These are phyloP conservation scores for Prunus dulcis DNA, from an alignment of 306 rosid species.

Conservation along the genomic window DNA sequence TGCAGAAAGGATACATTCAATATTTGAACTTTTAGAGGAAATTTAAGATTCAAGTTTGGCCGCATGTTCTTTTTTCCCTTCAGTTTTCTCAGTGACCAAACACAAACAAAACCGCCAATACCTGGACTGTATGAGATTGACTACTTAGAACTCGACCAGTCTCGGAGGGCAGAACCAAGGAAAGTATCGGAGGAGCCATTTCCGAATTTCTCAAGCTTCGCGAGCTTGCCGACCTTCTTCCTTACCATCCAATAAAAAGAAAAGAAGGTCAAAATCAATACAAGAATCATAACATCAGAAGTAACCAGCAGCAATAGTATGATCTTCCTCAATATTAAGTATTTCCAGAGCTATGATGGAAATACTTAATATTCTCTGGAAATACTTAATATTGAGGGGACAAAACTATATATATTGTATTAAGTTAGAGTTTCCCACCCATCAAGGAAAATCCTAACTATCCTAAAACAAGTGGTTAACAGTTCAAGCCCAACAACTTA, in stretches of 20 bases:
- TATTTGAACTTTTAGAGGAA: neutral
- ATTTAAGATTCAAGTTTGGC: neutral
- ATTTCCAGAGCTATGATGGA: no score
- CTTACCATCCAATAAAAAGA: slow-evolving; percentile 10
- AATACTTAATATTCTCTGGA: no score
- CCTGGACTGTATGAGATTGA: slow-evolving; percentile 87
- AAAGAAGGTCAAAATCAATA: neutral
- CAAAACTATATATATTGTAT: no score
- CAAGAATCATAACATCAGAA: no score
- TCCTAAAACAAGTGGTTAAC: no score
- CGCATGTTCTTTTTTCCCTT: neutral
- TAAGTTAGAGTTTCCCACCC: no score
- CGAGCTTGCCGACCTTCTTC: slow-evolving; percentile 12
- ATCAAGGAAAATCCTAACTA: no score
- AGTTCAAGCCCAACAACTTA: no score
- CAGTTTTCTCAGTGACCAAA: slow-evolving; percentile 5
- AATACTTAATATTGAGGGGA: no score
- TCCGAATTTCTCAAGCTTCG: slow-evolving; percentile 19
- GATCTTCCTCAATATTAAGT: no score
- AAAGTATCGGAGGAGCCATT: slow-evolving; percentile 75
- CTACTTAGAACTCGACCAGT: slow-evolving; percentile 82
- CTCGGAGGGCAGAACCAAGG: slow-evolving; percentile 61
- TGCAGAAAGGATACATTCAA: neutral
- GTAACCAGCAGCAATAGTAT: no score
- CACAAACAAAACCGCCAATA: slow-evolving; percentile 14